phyloP scores from a whole-genome alignment of 2,329 filamentous ascomycete species.

The Monosporascus sp. region DNA sequence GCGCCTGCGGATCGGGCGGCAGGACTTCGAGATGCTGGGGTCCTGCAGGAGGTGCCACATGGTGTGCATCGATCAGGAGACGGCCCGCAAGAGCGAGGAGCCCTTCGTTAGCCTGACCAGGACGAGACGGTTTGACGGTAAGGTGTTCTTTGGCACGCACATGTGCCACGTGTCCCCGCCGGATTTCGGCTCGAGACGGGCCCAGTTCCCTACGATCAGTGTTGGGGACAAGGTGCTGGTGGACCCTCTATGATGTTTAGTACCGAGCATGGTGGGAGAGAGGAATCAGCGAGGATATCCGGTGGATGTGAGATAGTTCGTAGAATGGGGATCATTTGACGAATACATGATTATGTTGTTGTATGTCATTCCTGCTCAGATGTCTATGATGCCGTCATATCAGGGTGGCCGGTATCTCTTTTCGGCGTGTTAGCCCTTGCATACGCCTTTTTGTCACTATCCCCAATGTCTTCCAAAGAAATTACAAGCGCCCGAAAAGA shows the following conservation, averaged over 20 bases:
- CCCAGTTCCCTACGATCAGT: constrained; percentile 38
- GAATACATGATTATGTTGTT: too few relatives aligned
- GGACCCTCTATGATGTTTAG: constrained; percentile 9
- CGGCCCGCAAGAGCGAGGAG: constrained; percentile 70
- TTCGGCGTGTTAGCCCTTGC: too few relatives aligned
- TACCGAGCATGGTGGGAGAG: too few relatives aligned
- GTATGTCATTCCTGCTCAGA: too few relatives aligned
- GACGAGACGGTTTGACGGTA: constrained; percentile 75
- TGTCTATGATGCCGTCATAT: too few relatives aligned
- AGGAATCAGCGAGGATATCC: too few relatives aligned
- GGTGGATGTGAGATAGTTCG: too few relatives aligned
- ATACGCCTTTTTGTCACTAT: too few relatives aligned
- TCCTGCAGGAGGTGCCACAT: constrained; percentile 89
- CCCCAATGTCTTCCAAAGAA: too few relatives aligned
- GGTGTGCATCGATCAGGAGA: constrained; percentile 88
- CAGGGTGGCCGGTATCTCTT: too few relatives aligned
- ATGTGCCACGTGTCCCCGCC: constrained; percentile 43
- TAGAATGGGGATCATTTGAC: too few relatives aligned
- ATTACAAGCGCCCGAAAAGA: too few relatives aligned
- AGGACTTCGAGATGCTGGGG: constrained; percentile 67
- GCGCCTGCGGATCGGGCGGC: constrained; percentile 57
- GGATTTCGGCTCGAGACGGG: constrained; percentile 16
- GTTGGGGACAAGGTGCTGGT: constrained; percentile 40
- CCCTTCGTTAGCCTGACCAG: constrained; percentile 86
- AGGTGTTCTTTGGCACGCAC: constrained; percentile 86